Evolutionary conservation across 225 moss, liverwort and hornwort genomes (phyloP), one percentile per base, ranked within the genome.

Genomic region (Asterella californica): DNA sequence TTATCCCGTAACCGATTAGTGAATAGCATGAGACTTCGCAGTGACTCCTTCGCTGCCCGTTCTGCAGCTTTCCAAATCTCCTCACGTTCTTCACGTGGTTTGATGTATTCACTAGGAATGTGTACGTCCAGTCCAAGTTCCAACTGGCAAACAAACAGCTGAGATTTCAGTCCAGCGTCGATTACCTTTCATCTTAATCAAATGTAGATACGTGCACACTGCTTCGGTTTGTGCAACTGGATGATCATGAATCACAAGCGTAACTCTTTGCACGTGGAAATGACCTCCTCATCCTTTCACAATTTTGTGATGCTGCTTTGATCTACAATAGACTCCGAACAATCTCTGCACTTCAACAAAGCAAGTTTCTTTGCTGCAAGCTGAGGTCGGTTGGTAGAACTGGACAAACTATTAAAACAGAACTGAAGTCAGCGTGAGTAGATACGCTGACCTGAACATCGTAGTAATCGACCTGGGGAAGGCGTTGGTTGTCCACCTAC

Each of bases 1-100:
- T 89, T 88, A 15, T 91, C 91, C n/a, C 96, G 91, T 45, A 92
- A 84, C 17, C 84, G 89, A 88, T 92, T 94, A 15, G 96, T 96
- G 65, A 89, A 94, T n/a, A 88, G 50, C 94, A 92, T 89, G 33
- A 94, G 84, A 38, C 91, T 87, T 66, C 83, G 87, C 83, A 92
- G 81, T 63, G 94, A 90, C 38, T 90, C 94, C n/a, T 77, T 81
- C 4, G 94, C 94, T 19, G 94, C 94, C 81, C 63, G 84, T 80
- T 92, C 90, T 37, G 84, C 92, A 78, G 85, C 87, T 9, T 76
- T 87, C 60, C 85, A 50, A 53, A 91, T 88, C 79, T 89, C 90
- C 60, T 89, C 88, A 68, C 96, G 90, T 64, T 91, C 82, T 9
- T 87, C 86, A 65, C 87, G 83, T 62, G 70, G 86, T 21, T 87